Conservation (phyloP, 1,284 basidiomycete species). For the Tilletiopsis washingtonensis region DNA sequence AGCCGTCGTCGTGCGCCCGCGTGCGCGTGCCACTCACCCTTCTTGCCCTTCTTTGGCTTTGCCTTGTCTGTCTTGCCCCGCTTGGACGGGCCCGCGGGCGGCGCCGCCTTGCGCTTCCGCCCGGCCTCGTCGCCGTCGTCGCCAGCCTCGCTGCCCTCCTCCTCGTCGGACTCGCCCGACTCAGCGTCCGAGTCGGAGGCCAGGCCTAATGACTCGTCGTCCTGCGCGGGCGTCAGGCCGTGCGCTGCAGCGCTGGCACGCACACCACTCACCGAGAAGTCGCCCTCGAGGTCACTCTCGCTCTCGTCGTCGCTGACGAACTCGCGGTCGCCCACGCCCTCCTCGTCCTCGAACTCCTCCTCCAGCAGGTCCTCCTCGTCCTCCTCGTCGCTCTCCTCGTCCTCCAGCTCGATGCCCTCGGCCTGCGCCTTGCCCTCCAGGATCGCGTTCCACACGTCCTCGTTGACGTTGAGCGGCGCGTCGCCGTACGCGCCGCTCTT, state of each 20-base stretch:
- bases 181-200: conserved; percentile 11
- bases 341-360: conserved; percentile 31
- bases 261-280: too few species aligned
- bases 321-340: conserved; percentile 33
- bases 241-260: too few species aligned
- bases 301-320: conserved; percentile 44
- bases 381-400: conserved; percentile 42
- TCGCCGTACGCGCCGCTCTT: conserved; percentile 97
- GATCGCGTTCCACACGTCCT: conserved; percentile 79
- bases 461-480: conserved; percentile 94
- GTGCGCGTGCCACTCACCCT: conserved; percentile 3
- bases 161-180: conserved; percentile 2
- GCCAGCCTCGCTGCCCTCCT: conserved; percentile 23
- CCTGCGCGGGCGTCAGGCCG: too few species aligned
- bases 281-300: conserved; percentile 17
- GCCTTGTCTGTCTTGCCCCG: conserved; percentile 7
- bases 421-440: conserved; percentile 23
- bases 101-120: conserved; percentile 4
- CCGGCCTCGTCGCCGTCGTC: conserved; percentile 8
- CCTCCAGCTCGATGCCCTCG: conserved; percentile 28
- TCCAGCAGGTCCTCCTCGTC: conserved; percentile 34
- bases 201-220: conserved; percentile 12
- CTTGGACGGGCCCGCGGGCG: not conserved
- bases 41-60: conserved; percentile 8
- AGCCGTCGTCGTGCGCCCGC: not conserved